Evolutionary conservation across 257 asterid species (phyloP).

Genomic region (Scutellaria minor): DNA sequence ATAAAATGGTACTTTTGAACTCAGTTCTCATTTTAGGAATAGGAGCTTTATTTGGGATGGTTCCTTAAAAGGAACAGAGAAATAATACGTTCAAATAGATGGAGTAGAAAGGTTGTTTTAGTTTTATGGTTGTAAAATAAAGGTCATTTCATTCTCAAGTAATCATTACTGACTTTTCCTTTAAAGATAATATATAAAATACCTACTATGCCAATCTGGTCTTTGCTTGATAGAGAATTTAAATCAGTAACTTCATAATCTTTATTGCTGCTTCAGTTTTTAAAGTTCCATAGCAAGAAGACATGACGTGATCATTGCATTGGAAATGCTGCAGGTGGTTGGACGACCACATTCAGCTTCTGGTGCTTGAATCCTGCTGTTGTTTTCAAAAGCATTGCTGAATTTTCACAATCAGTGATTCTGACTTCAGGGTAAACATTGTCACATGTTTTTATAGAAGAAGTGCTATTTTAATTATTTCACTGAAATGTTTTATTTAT

Average conservation of each 20-base stretch:
- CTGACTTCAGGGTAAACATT: conserved; percentile 90
- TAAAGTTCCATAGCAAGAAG: conserved; percentile 25
- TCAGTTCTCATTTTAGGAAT: not conserved
- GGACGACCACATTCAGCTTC: conserved; percentile 65
- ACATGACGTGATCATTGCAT: conserved; percentile 24
- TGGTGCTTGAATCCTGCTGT: conserved; percentile 99
- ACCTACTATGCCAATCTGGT: conserved; percentile 3
- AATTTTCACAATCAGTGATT: conserved; percentile 82
- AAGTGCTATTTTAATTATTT: conserved; percentile 20
- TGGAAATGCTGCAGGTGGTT: conserved; percentile 55
- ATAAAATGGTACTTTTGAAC: conserved; percentile 1
- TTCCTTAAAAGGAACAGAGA: not conserved
- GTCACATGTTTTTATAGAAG: conserved; percentile 23
- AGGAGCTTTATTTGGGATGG: not conserved
- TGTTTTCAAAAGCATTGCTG: conserved; percentile 85
- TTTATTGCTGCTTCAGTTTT: conserved; percentile 33
- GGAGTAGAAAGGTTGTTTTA: conserved; percentile 2
- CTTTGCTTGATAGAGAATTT: conserved; percentile 8
- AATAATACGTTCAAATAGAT: not conserved
- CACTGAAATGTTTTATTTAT: not conserved
- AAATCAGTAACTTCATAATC: conserved; percentile 20
- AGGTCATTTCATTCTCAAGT: conserved; percentile 14
- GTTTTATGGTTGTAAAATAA: conserved; percentile 22
- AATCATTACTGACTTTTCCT: conserved; percentile 15
- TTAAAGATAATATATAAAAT: not conserved